phyloP scores from a whole-genome alignment of 768 basidiomycete genomes.

The Phaeotremella skinneri region DNA sequence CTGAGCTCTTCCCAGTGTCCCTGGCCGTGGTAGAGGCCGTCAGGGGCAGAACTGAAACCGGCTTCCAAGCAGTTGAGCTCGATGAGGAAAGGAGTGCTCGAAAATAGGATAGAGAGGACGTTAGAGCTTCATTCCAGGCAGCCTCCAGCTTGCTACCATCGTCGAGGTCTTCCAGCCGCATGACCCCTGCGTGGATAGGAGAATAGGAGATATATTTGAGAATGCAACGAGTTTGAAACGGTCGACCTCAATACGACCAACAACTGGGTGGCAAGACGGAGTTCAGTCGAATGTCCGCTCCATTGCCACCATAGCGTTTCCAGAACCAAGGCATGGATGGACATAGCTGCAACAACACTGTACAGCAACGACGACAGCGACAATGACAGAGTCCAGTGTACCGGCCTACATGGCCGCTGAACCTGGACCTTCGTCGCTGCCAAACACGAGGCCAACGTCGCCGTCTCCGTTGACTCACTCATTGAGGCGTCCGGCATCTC shows the following conservation, averaged over 20 bases:
- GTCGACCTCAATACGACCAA: too few relatives aligned
- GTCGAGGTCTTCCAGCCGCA: constrained; percentile 43
- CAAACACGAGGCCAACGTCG: constrained; percentile 26
- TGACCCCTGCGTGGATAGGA: constrained; percentile 3
- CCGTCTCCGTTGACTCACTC: constrained; percentile 11
- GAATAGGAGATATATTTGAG: neutral
- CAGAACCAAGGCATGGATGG: neutral
- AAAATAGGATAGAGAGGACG: constrained; percentile 72
- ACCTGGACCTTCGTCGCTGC: constrained; percentile 25
- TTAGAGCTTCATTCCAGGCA: constrained; percentile 75
- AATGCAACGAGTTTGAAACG: too few relatives aligned
- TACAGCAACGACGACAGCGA: neutral
- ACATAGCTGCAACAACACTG: neutral
- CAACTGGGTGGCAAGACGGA: neutral
- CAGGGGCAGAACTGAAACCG: constrained; percentile 55
- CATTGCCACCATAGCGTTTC: neutral
- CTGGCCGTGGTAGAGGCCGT: constrained; percentile 39
- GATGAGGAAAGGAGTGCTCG: constrained; percentile 71
- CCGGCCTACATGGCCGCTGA: neutral
- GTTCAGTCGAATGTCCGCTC: neutral
- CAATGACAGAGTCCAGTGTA: neutral
- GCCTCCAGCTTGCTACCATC: constrained; percentile 72
- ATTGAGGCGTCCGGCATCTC: constrained; percentile 26
- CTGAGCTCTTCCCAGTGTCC: constrained; percentile 56
- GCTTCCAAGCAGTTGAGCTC: constrained; percentile 73